Conservation (phyloP, 768 basidiomycete genomes). For the Boletus barrowsii region DNA sequence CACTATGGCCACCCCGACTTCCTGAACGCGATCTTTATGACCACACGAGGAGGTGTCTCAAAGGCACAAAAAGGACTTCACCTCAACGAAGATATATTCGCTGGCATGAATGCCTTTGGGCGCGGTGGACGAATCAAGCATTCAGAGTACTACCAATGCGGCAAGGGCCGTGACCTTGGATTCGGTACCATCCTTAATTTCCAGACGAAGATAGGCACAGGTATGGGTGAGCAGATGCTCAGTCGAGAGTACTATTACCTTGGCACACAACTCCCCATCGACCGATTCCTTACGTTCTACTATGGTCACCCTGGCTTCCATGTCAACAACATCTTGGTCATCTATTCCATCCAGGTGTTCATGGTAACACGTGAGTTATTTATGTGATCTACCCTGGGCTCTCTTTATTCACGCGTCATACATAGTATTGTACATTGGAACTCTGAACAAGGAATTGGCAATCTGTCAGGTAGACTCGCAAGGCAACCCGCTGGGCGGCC, state of each 20-base stretch:
- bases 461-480: conserved; percentile 86
- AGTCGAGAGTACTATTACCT: conserved; percentile 99
- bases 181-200: conserved; percentile 99
- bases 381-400: not conserved
- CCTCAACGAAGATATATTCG: conserved; percentile 99
- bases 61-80: conserved; percentile 99
- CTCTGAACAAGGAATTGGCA: conserved; percentile 87
- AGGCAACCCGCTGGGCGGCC: conserved; percentile 77
- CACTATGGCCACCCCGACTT: conserved; percentile 99
- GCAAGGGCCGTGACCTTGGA: conserved; percentile 98
- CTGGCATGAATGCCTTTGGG: conserved; percentile 98
- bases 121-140: conserved; percentile 99
- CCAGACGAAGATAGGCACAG: conserved; percentile 99
- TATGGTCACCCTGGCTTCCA: conserved; percentile 99
- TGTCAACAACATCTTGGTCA: conserved; percentile 99
- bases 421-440: conserved; percentile 89
- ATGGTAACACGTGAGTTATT: conserved; percentile 82
- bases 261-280: conserved; percentile 95
- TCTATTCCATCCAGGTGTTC: conserved; percentile 96
- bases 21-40: conserved; percentile 97
- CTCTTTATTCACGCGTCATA: conserved; percentile 11
- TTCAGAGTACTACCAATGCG: conserved; percentile 99
- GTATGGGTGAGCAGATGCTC: conserved; percentile 99
- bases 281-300: conserved; percentile 99
- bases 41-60: conserved; percentile 95